Evolutionary conservation across 108 stramenopile genomes (phyloP).

Genomic region (Phaeodactylum tricornutum): DNA sequence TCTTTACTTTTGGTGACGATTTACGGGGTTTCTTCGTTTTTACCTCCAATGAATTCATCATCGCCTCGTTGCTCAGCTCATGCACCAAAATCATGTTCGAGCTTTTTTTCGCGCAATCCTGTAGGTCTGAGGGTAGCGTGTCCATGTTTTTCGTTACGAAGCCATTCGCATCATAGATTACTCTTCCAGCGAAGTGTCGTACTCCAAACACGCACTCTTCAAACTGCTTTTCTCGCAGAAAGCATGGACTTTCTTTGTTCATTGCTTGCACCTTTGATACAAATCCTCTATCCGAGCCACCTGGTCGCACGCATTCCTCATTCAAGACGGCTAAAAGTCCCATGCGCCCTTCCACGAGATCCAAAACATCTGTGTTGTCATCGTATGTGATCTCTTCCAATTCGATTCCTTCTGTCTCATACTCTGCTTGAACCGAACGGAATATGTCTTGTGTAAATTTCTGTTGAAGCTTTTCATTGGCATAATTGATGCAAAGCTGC

Average conservation of each 20-base stretch:
- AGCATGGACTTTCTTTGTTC: slow-evolving; percentile 50
- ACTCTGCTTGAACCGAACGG: slow-evolving; percentile 82
- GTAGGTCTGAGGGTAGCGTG: slow-evolving; percentile 64
- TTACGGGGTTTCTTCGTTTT: slow-evolving; percentile 1
- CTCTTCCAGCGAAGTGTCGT: slow-evolving; percentile 90
- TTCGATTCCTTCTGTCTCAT: slow-evolving; percentile 88
- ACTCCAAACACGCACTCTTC: slow-evolving; percentile 75
- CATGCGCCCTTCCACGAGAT: slow-evolving; percentile 88
- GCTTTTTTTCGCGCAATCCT: slow-evolving; percentile 47
- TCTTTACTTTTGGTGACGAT: slow-evolving; percentile 9
- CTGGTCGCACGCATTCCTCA: slow-evolving; percentile 92
- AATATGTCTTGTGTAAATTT: slow-evolving; percentile 89
- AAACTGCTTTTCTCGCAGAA: slow-evolving; percentile 45
- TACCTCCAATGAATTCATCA: not conserved
- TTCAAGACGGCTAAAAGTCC: slow-evolving; percentile 90
- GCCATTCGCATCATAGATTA: slow-evolving; percentile 76
- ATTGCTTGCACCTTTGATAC: slow-evolving; percentile 55
- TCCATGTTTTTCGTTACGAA: slow-evolving; percentile 89
- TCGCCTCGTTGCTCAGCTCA: slow-evolving; percentile 14
- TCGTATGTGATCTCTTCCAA: slow-evolving; percentile 81
- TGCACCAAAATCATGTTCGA: slow-evolving; percentile 50
- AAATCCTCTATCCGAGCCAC: slow-evolving; percentile 80
- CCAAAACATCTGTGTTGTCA: slow-evolving; percentile 89
- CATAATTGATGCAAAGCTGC: slow-evolving; percentile 91
- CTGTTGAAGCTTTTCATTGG: slow-evolving; percentile 89